Evolutionary conservation across 1,284 basidiomycete genomes (phyloP), one percentile per base, ranked within the genome.

Genomic region (Ceratobasidium sp.): DNA sequence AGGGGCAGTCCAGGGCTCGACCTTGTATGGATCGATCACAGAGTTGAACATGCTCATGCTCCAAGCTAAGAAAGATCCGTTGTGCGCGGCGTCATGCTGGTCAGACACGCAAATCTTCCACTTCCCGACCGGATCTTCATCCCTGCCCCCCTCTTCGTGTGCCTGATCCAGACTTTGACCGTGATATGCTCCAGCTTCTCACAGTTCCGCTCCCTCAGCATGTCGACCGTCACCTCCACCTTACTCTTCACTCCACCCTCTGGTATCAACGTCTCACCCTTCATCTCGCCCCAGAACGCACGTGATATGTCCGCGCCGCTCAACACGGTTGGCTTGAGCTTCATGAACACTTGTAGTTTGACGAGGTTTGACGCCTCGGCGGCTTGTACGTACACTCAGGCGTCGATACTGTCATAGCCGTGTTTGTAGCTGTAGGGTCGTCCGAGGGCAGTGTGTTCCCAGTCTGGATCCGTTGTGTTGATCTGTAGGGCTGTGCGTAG

Each of bases 381-480:
- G 0, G 93, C 93, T 80, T 91, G 93, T 80, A 99, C 92, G 82
- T 95, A 96, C 60, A 86, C 88, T 72, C 92, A 94, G 0, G 93
- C 97, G 84, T 98, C 94, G 79, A 99, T 88, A 58, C 91, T 91
- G 28, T 98, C 98, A 83, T 94, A 99, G 1, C 98, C 98, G 82
- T 97, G 99, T 85, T 99, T 99, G 89, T 99, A 99, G 84, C 96
- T 97, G 87, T 94, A 99, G 63, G 87, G 89, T 58, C 93, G 89
- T 6, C 96, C 96, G 0, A 88, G 87, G 3, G 94, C 91, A 1
- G 94, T 99, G 69, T 85, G 87, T 83, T 98, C 95, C 98, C 98
- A 99, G 85, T 98, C 97, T 0, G 95, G 94, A 83, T 99, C 98
- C 6, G 95, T 91, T 0, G 90, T 89, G 84, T 97, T 99, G 85